Evolutionary conservation across 2,329 filamentous ascomycete species (phyloP).

Genomic region (Penicillium sp.): DNA sequence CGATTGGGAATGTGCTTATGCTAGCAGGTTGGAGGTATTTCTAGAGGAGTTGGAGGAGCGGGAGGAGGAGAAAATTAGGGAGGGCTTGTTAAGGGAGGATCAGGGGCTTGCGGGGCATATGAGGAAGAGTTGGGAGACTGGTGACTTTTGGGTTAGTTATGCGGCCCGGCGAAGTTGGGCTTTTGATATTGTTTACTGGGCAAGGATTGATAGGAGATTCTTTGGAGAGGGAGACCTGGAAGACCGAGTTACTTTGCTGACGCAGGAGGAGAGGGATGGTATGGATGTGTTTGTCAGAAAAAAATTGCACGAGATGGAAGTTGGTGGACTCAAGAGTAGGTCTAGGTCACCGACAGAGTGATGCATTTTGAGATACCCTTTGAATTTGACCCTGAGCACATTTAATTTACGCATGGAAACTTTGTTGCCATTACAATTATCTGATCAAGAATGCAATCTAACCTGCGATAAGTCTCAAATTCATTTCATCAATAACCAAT

Average conservation of each 20-base stretch:
- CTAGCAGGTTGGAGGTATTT: conserved; percentile 14
- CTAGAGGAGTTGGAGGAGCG: conserved; percentile 14
- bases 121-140: conserved; percentile 22
- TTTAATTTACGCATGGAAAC: not conserved
- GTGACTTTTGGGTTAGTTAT: conserved; percentile 26
- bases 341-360: not conserved
- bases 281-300: conserved; percentile 20
- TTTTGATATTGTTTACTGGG: conserved; percentile 16
- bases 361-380: not conserved
- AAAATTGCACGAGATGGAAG: conserved; percentile 14
- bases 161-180: conserved; percentile 22
- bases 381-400: not conserved
- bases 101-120: conserved; percentile 14
- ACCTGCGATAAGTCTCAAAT: not conserved
- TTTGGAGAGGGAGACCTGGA: conserved; percentile 21
- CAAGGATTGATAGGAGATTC: conserved; percentile 23
- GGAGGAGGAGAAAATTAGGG: not conserved
- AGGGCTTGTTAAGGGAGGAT: not conserved
- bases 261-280: conserved; percentile 13
- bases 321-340: not conserved
- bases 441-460: not conserved
- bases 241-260: conserved; percentile 19
- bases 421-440: no score
- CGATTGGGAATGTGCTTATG: conserved; percentile 18
- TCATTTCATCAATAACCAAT: not conserved